Evolutionary conservation across 805 yeast genomes (phyloP).

Genomic region (Candida maesae): DNA sequence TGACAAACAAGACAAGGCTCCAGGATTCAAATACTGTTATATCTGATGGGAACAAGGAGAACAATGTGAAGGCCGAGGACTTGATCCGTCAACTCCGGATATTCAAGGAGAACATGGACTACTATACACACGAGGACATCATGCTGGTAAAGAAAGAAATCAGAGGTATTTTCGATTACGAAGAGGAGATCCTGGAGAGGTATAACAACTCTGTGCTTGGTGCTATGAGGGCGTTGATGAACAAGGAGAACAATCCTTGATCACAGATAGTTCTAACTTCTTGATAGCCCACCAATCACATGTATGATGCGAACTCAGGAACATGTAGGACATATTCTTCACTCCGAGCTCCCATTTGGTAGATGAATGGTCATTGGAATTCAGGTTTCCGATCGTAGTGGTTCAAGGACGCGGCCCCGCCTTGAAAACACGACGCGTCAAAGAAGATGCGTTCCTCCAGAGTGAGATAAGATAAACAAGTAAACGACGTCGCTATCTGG

Average conservation of each 20-base stretch:
- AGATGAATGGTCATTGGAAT: too few species aligned
- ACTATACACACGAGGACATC: constrained; percentile 22
- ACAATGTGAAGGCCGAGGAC: constrained; percentile 15
- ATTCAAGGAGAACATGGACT: constrained; percentile 19
- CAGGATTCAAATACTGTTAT: constrained; percentile 1
- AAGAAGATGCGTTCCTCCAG: too few species aligned
- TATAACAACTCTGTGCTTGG: constrained; percentile 28
- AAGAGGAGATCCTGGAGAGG: constrained; percentile 31
- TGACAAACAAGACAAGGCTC: constrained; percentile 8
- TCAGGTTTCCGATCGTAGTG: too few species aligned
- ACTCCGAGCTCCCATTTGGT: too few species aligned
- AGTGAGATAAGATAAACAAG: too few species aligned
- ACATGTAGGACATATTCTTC: too few species aligned
- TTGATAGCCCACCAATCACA: too few species aligned
- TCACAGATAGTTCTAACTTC: too few species aligned
- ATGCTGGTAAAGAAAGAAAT: constrained; percentile 24
- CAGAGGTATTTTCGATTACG: constrained; percentile 20
- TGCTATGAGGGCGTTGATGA: constrained; percentile 12
- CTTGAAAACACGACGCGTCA: too few species aligned
- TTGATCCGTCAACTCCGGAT: constrained; percentile 11
- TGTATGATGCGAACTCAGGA: too few species aligned
- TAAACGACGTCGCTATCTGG: too few species aligned
- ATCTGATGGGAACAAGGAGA: constrained; percentile 13
- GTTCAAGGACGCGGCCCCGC: too few species aligned
- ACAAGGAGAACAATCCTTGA: constrained; percentile 11